These are phyloP conservation scores for Geotrichum klebahnii DNA, from an alignment of 1,139 yeast species.

Conservation along the genomic window DNA sequence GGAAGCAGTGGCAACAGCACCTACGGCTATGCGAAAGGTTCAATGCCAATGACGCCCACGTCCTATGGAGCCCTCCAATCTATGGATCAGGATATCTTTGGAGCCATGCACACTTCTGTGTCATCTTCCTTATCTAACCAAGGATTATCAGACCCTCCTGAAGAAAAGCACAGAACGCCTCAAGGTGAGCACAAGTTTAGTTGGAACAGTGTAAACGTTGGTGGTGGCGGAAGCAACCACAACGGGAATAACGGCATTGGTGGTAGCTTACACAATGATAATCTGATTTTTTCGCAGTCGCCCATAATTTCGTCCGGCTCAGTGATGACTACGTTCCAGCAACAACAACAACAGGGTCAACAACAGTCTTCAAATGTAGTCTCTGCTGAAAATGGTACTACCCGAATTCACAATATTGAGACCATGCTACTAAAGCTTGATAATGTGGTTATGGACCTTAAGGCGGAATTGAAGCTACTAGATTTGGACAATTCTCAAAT, in stretches of 20 bases:
- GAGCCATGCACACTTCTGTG: not conserved
- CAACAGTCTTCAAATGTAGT: not conserved
- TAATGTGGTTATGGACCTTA: conserved; percentile 11
- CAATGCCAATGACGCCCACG: not conserved
- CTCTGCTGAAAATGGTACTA: not conserved
- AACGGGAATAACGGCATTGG: not conserved
- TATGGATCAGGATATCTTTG: not conserved
- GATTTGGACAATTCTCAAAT: conserved; percentile 12
- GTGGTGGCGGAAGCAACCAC: not conserved
- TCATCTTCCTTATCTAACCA: not conserved
- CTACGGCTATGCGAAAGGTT: not conserved
- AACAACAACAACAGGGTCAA: not conserved
- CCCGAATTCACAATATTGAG: not conserved
- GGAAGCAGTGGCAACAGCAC: not conserved
- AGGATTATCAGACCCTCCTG: not conserved
- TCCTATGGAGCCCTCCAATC: not conserved
- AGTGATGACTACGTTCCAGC: not conserved
- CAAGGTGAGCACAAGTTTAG: not conserved
- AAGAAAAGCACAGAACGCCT: not conserved
- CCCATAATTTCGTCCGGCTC: conserved; percentile 5
- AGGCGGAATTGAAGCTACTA: conserved; percentile 10
- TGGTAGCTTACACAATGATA: conserved; percentile 1
- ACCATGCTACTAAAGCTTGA: conserved; percentile 7
- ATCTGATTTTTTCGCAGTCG: conserved; percentile 9
- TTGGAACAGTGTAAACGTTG: no score